These are phyloP conservation scores for Magnaporthiopsis rhizophila DNA, from an alignment of 2,329 filamentous ascomycete species.

Conservation along the genomic window DNA sequence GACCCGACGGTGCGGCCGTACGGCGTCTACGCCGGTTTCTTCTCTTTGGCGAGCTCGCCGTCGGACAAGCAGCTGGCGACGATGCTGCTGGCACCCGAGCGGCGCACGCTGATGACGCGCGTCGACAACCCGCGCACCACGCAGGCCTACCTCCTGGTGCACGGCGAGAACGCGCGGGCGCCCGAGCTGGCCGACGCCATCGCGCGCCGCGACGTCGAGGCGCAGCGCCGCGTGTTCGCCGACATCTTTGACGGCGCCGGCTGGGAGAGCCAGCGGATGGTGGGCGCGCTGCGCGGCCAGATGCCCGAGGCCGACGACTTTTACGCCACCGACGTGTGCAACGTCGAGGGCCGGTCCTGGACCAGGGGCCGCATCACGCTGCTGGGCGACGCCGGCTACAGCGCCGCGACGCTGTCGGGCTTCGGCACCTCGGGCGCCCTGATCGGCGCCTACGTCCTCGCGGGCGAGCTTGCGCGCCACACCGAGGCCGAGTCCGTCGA, in stretches of 20 bases:
- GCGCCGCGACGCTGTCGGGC: constrained; percentile 45
- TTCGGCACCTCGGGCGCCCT: constrained; percentile 42
- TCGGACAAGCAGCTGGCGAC: constrained; percentile 13
- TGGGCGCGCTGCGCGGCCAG: constrained; percentile 31
- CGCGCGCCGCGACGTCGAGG: constrained; percentile 22
- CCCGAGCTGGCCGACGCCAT: constrained; percentile 20
- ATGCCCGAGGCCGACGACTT: constrained; percentile 31
- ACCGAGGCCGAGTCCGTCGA: constrained; percentile 11
- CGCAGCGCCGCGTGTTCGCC: constrained; percentile 30
- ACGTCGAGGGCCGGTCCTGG: constrained; percentile 37
- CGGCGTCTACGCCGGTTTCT: constrained; percentile 23
- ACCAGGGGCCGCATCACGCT: constrained; percentile 38
- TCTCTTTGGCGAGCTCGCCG: constrained; percentile 14
- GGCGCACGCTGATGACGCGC: constrained; percentile 28
- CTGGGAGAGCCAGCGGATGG: constrained; percentile 30
- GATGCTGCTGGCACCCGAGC: constrained; percentile 17
- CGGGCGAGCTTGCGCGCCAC: constrained; percentile 34
- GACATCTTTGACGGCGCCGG: constrained; percentile 30
- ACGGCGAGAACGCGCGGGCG: constrained; percentile 11
- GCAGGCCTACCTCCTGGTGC: constrained; percentile 29
- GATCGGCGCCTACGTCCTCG: constrained; percentile 46
- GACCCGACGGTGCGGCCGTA: constrained; percentile 13
- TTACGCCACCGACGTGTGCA: constrained; percentile 34
- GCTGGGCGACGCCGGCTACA: constrained; percentile 47
- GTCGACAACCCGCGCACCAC: constrained; percentile 27